These are phyloP conservation scores for Aphanomyces cochlioides DNA, from an alignment of 352 stramenopile species.

Conservation along the genomic window DNA sequence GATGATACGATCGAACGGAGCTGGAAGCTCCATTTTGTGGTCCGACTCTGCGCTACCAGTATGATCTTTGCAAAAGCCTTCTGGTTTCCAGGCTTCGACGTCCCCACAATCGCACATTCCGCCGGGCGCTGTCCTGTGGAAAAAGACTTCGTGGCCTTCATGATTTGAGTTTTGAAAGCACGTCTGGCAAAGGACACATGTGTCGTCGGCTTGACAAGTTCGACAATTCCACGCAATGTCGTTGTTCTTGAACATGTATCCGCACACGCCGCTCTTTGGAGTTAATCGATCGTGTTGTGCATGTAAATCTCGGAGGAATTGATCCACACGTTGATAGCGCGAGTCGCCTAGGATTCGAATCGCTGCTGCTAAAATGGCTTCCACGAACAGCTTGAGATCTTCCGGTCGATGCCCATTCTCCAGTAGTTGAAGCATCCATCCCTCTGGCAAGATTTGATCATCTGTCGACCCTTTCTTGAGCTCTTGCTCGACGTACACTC, in stretches of 20 bases:
- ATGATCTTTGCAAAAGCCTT: constrained; percentile 93
- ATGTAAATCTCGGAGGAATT: constrained; percentile 26
- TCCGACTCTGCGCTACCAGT: background rate
- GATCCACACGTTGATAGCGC: constrained; percentile 1
- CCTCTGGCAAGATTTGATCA: constrained; percentile 2
- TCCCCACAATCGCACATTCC: constrained; percentile 99
- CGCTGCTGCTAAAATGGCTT: constrained; percentile 52
- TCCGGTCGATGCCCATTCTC: constrained; percentile 31
- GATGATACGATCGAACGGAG: background rate
- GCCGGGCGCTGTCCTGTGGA: constrained; percentile 69
- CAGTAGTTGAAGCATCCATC: constrained; percentile 22
- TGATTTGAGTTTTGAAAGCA: constrained; percentile 96
- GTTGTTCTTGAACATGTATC: constrained; percentile 95
- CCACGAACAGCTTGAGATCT: constrained; percentile 38
- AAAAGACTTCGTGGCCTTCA: constrained; percentile 90
- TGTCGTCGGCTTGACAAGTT: constrained; percentile 96
- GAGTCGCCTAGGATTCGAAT: constrained; percentile 23
- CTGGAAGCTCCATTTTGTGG: background rate
- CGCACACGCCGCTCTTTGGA: constrained; percentile 72
- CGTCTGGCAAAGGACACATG: constrained; percentile 95
- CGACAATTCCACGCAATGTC: constrained; percentile 99
- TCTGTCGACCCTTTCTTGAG: background rate
- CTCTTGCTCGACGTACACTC: constrained; percentile 3
- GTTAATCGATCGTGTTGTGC: constrained; percentile 1
- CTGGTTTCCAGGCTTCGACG: constrained; percentile 92